Base-by-base conservation (phyloP, 108 stramenopile species). In the Parietichytrium sp. region DNA sequence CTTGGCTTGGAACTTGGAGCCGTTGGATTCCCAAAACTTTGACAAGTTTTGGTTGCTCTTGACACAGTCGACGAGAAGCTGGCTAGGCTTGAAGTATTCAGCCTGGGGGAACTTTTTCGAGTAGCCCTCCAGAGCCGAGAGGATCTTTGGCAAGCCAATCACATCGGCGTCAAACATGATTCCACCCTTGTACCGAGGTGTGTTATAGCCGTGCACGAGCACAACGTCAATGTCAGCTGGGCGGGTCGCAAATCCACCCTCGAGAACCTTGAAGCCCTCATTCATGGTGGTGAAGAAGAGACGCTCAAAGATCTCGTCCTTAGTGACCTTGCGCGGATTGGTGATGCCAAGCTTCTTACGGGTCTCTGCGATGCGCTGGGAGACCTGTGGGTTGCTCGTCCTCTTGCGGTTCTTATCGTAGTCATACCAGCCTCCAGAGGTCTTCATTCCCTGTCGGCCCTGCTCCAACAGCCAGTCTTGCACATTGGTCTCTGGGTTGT, bases 191-290 rank as follows among this genome's bases (percentile, higher is more conserved):
- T 90, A 96, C 7, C 88, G 88, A 4, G 98, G 98, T 89, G 92
- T 96, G 23, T 95, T 94, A 84, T 97, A 98, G 29, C 98, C 98
- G 86, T 96, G 92, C 48, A 95, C 82, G 81, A 94, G 96, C 27
- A 96, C 91, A 3, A 97, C 93, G 83, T 98, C 98, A 84, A 98
- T 94, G 79, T 97, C 95, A 36, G 93, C 88, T 1, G 96, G 96
- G 51, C 90, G 85, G 47, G 77, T 81, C 18, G 96, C 94, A 81
- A 97, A 95, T 23, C 93, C 93, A 82, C 97, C 98, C 82, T 97
- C 98, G 54, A 98, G 87, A 51, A 95, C 91, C 81, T 94, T 93
- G 85, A 98, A 98, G 7, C 95, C 98, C 84, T 97, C 96, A 81
- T 98, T 98, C 47, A 96, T 94, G 36, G 97, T 90, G 48, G 96